Base-by-base conservation (phyloP, 768 basidiomycete genomes). In the Leccinum pellstonianum region DNA sequence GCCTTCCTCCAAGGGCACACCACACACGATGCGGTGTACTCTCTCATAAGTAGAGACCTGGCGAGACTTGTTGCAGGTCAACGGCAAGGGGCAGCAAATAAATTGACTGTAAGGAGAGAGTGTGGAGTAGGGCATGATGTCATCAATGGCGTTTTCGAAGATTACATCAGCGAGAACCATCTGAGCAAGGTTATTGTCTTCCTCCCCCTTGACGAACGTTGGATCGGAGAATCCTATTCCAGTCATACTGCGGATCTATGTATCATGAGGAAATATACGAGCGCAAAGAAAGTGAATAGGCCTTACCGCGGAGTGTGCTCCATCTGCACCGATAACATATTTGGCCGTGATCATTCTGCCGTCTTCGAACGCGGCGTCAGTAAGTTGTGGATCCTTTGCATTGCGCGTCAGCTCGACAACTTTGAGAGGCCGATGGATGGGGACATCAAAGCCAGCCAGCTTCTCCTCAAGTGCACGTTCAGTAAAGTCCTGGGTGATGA, bases 251-350 rank as follows among this genome's bases (percentile, higher is more conserved):
- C 83, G 81, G 25, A 83, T 66, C 83, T 84, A 53, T 2, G 6
- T 2, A 1, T 5, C 9, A 7, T 55, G 15, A 60, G 53, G 14
- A 5, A 1, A 54, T 23, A n/a, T 27, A 1, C 2, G 19, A 27
- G 10, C 6, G 11, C 5, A 52, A 38, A 41, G 9, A 31, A n/a
- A 27, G 54, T 11, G 5, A 56, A n/a, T 27, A 23, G 5, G 51
- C 65, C 75, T 52, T 63, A 83, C 83, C 35, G 66, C 63, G 1
- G 82, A 84, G 58, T 67, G 75, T 3, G 80, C 71, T 3, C 83
- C 83, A 64, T 85, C 83, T 5, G 83, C 81, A 23, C 80, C 82
- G 41, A 84, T 63, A 5, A 83, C 77, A 65, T 81, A 83, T 35
- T 74, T 76, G 14, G 82, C 68, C 5, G 68, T 74, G 37, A 83